Percentiles rank a stretch among this genome's conserved stretches.
Conservation (phyloP, 1,139 yeast genomes). For the Hyphopichia wangnamkhiaoensis region DNA sequence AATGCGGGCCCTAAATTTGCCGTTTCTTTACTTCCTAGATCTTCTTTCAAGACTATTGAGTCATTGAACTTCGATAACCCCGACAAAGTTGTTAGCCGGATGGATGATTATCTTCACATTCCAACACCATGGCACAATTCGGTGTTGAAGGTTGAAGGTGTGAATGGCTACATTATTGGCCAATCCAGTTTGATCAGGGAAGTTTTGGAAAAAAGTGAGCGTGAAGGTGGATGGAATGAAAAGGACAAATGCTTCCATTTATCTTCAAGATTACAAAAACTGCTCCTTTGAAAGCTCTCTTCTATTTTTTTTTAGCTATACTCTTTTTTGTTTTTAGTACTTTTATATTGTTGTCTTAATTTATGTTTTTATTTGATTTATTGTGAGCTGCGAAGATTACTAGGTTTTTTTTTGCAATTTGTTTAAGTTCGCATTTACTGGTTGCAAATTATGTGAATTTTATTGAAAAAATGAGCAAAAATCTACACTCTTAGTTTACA, state of each 20-base stretch:
- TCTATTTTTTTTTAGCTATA: not conserved
- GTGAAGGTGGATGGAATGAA: constrained; percentile 27
- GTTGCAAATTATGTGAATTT: not conserved
- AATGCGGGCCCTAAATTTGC: constrained; percentile 63
- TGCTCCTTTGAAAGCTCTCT: not conserved
- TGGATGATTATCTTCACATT: constrained; percentile 56
- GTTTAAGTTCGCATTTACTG: not conserved
- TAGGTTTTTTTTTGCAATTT: not conserved
- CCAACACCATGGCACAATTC: constrained; percentile 72
- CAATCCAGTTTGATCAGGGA: constrained; percentile 26
- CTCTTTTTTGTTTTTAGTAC: too few species aligned
- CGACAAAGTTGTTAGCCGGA: constrained; percentile 20
- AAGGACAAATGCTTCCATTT: constrained; percentile 7
- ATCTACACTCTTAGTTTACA: too few species aligned
- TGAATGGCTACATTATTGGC: constrained; percentile 26
- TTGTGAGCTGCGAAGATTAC: too few species aligned
- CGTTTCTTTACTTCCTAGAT: constrained; percentile 46
- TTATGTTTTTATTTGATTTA: not conserved
- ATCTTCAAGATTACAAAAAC: too few species aligned
- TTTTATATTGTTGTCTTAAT: not conserved
- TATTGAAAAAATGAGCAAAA: not conserved
- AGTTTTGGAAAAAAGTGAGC: constrained; percentile 24
- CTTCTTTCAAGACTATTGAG: constrained; percentile 41
- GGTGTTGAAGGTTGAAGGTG: constrained; percentile 42
- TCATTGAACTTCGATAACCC: constrained; percentile 32